Base-by-base conservation (phyloP, 257 asterid genomes). In the Scutellaria galericulata region DNA sequence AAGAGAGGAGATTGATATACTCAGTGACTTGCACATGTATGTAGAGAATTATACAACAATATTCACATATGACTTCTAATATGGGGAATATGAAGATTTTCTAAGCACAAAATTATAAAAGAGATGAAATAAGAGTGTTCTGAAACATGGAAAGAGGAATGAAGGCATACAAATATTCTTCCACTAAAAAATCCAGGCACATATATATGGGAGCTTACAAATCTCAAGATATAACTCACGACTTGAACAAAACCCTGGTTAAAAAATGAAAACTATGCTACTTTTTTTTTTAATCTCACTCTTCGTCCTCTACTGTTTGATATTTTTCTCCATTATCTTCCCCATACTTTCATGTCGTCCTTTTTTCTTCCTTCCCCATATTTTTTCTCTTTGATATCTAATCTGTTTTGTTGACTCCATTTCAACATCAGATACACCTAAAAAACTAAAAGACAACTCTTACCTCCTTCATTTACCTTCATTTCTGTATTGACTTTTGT, bases 1-100 rank as follows among this genome's bases (percentile, higher is more conserved):
- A 50, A 50, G 55, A 20, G 66, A 68, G 55, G 56, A 68, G 55
- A 13, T 41, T 54, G 45, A 54, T 41, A 40, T 50, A 4, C 62
- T 67, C 31, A 11, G 59, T 37, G 37, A 20, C 50, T 67, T n/a
- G 35, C 13, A 51, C 42, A 42, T 50, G 39, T 48, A 31, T 35
- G 12, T 9, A 50, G 48, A 27, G 58, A 31, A 48, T 13, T 66
- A 50, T 31, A 57, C 11, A 44, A 31, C 35, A 57, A 22, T 10
- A 27, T 8, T 5, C 61, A 31, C 9, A 57, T 11, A 57, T 11
- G 44, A 27, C 9, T 57, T 57, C 7, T 57, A 9, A 57, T 57
- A 20, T 1, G 39, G 20, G 66, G 47, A 60, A 60, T 2, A 7
- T 60, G 50, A 61, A 12, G 67, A 35, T 61, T 40, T 58, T 58